These are phyloP conservation scores for Thelonectria rubi DNA, from an alignment of 2,329 filamentous ascomycete genomes.

Conservation along the genomic window DNA sequence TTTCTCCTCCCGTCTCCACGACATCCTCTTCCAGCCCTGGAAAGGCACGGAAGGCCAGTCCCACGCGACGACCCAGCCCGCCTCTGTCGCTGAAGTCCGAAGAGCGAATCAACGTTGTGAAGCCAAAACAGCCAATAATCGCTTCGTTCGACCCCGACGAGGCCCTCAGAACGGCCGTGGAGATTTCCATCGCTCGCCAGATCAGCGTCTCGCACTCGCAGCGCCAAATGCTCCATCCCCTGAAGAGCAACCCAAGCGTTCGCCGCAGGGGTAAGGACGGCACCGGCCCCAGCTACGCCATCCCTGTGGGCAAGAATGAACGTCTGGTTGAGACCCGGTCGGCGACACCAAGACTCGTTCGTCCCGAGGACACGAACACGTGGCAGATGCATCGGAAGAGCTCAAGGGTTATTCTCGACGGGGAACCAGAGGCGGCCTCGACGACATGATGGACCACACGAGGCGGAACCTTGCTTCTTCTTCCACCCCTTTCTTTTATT, in stretches of 20 bases:
- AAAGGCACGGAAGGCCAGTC: slow-evolving; percentile 18
- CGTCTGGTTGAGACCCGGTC: slow-evolving; percentile 50
- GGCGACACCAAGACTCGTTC: slow-evolving; percentile 58
- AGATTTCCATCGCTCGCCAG: slow-evolving; percentile 74
- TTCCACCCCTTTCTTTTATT: not conserved
- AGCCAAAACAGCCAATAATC: slow-evolving; percentile 1
- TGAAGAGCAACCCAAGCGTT: slow-evolving; percentile 51
- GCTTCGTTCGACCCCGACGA: slow-evolving; percentile 34
- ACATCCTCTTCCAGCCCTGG: slow-evolving; percentile 39
- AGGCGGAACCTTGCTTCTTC: not conserved
- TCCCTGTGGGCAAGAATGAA: slow-evolving; percentile 42
- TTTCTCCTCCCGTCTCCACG: slow-evolving; percentile 51
- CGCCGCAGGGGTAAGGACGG: slow-evolving; percentile 30
- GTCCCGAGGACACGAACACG: slow-evolving; percentile 46
- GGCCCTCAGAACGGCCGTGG: slow-evolving; percentile 63
- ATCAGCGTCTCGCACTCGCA: slow-evolving; percentile 72
- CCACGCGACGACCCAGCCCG: slow-evolving; percentile 26
- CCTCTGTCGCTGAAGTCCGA: slow-evolving; percentile 34
- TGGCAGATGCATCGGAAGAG: slow-evolving; percentile 62
- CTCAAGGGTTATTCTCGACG: slow-evolving; percentile 58
- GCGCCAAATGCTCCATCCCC: slow-evolving; percentile 65
- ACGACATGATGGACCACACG: not conserved
- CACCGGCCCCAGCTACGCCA: slow-evolving; percentile 16
- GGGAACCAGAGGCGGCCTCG: slow-evolving; percentile 23
- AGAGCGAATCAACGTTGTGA: slow-evolving; percentile 36